Evolutionary conservation across 768 basidiomycete genomes (phyloP).

Genomic region (Termitomyces sp.): DNA sequence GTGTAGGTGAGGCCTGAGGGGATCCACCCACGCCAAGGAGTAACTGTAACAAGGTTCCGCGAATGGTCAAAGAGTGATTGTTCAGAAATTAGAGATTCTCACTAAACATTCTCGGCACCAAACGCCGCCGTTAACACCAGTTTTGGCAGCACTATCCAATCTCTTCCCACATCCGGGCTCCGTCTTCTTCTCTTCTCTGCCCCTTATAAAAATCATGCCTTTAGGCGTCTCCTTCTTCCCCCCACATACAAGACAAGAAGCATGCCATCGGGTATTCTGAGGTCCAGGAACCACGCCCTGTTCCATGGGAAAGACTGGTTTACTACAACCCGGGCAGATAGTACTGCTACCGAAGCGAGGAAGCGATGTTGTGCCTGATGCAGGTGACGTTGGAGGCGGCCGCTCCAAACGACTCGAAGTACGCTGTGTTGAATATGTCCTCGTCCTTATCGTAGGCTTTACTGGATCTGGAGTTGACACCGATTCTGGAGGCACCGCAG

Average conservation of each 20-base stretch:
- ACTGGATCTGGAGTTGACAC: slow-evolving; percentile 2
- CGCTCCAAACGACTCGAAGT: slow-evolving; percentile 36
- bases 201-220: slow-evolving; percentile 28
- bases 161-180: slow-evolving; percentile 79
- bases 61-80: not conserved
- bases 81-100: slow-evolving; percentile 19
- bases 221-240: slow-evolving; percentile 51
- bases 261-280: slow-evolving; percentile 78
- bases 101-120: slow-evolving; percentile 88
- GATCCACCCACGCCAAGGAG: slow-evolving; percentile 46
- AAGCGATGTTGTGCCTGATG: slow-evolving; percentile 21
- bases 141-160: slow-evolving; percentile 78
- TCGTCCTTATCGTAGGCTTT: slow-evolving; percentile 3
- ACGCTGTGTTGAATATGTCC: slow-evolving; percentile 16
- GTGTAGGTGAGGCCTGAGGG: slow-evolving; percentile 48
- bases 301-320: slow-evolving; percentile 77
- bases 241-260: slow-evolving; percentile 72
- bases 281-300: slow-evolving; percentile 82
- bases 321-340: slow-evolving; percentile 72
- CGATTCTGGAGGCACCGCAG: slow-evolving; percentile 14
- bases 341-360: slow-evolving; percentile 56
- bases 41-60: slow-evolving; percentile 32
- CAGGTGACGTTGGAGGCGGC: slow-evolving; percentile 30
- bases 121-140: slow-evolving; percentile 58
- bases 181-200: slow-evolving; percentile 42